phyloP scores from a whole-genome alignment of 352 stramenopile species.

The Phytopythium delawarense region DNA sequence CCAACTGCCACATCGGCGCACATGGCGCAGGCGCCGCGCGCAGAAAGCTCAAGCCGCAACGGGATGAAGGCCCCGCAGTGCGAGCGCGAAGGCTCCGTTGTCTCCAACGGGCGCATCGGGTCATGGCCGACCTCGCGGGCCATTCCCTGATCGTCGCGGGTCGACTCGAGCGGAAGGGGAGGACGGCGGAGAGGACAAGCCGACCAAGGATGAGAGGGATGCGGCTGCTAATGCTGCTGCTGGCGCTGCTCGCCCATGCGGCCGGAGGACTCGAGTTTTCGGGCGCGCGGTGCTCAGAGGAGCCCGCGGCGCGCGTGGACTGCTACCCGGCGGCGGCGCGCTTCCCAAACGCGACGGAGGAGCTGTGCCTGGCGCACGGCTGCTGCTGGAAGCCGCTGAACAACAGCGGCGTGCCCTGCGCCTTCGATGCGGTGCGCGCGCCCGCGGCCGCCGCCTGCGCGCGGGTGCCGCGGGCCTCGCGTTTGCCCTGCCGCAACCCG shows the following conservation, averaged over 20 bases:
- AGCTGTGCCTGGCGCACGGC: constrained; percentile 75
- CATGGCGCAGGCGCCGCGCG: not conserved
- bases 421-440: constrained; percentile 33
- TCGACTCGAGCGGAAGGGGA: not conserved
- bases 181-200: not conserved
- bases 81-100: no score
- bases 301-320: constrained; percentile 42
- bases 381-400: constrained; percentile 78
- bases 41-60: not conserved
- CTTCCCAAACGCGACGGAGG: constrained; percentile 71
- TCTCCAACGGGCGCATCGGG: not conserved
- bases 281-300: constrained; percentile 20
- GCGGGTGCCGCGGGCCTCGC: constrained; percentile 32
- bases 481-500: constrained; percentile 74
- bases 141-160: constrained; percentile 1
- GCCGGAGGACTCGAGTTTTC: constrained; percentile 13
- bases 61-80: no score
- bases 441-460: constrained; percentile 22
- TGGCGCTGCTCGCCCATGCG: constrained; percentile 5
- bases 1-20: not conserved
- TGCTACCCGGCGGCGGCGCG: constrained; percentile 60
- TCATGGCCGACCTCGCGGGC: not conserved
- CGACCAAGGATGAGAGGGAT: not conserved
- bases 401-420: constrained; percentile 54
- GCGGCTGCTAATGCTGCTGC: not conserved